Conservation (phyloP, 2,329 filamentous ascomycete genomes). For the Venturia pyrina region DNA sequence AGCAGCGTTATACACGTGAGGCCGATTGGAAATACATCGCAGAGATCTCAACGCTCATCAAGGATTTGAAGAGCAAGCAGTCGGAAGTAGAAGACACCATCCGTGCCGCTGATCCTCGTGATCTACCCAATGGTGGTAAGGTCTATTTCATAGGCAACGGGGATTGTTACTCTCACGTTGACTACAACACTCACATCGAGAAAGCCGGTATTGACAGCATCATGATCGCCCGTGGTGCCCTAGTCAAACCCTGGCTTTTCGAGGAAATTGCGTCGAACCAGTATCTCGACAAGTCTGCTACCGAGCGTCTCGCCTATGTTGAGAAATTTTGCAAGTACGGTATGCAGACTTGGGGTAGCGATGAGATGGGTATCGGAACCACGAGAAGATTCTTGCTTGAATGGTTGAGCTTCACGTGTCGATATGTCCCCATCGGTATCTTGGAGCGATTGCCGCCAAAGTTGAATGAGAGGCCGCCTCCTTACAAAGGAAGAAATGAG, state of each 20-base stretch:
- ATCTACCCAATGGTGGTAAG: conserved; percentile 55
- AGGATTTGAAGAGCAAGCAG: conserved; percentile 62
- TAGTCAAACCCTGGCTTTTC: conserved; percentile 98
- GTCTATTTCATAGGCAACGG: conserved; percentile 95
- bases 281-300: conserved; percentile 89
- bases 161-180: conserved; percentile 85
- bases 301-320: conserved; percentile 74
- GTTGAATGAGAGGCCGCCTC: conserved; percentile 81
- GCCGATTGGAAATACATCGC: conserved; percentile 97
- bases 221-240: conserved; percentile 91
- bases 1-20: conserved; percentile 83
- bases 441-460: conserved; percentile 80
- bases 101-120: conserved; percentile 64
- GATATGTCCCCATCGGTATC: conserved; percentile 84
- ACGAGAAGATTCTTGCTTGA: conserved; percentile 89
- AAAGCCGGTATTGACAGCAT: conserved; percentile 79
- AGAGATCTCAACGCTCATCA: conserved; percentile 77
- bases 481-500: conserved; percentile 75
- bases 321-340: conserved; percentile 88
- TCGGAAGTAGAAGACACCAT: conserved; percentile 64
- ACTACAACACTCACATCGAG: conserved; percentile 71
- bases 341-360: conserved; percentile 88
- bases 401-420: conserved; percentile 86
- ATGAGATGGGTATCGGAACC: conserved; percentile 85
- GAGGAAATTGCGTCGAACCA: conserved; percentile 89